Percentiles rank a stretch among this genome's conserved stretches.
Conservation (phyloP, 2,329 filamentous ascomycete genomes). For the Tolypocladium inflatum region DNA sequence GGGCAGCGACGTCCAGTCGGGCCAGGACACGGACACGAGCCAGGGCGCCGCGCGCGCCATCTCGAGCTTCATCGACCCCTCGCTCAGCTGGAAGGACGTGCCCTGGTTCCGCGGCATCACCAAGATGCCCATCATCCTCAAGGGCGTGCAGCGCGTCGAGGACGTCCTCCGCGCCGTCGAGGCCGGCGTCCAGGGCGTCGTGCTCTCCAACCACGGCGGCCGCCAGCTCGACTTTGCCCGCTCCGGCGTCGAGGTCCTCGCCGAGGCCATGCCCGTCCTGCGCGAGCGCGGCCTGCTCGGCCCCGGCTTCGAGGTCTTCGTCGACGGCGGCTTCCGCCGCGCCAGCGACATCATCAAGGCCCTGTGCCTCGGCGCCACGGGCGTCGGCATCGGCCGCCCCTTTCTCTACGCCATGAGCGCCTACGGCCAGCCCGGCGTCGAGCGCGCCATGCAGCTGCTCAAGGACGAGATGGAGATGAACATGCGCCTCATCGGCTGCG, state of each 20-base stretch:
- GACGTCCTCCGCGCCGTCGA: constrained; percentile 86
- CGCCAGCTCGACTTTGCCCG: constrained; percentile 88
- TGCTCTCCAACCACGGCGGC: constrained; percentile 92
- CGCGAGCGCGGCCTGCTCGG: constrained; percentile 55
- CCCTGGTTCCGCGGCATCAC: constrained; percentile 89
- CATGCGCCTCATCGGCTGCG: constrained; percentile 85
- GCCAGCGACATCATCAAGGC: constrained; percentile 95
- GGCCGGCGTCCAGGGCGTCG: constrained; percentile 74
- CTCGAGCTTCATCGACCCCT: constrained; percentile 91
- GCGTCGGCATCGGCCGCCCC: constrained; percentile 87
- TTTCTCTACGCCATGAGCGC: constrained; percentile 95
- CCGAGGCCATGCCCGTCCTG: constrained; percentile 86
- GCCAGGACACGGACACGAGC: constrained; percentile 67
- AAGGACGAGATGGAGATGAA: constrained; percentile 99
- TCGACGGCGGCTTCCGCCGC: constrained; percentile 84
- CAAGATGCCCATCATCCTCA: constrained; percentile 89
- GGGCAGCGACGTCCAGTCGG: constrained; percentile 73
- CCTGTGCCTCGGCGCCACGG: constrained; percentile 80
- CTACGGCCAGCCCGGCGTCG: constrained; percentile 80
- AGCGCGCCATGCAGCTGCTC: constrained; percentile 83
- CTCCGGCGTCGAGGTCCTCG: constrained; percentile 80
- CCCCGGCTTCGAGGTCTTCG: constrained; percentile 67
- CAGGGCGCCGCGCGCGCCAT: constrained; percentile 94
- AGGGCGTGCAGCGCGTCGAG: constrained; percentile 93
- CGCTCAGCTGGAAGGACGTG: constrained; percentile 88